Base-by-base conservation (phyloP, 257 asterid genomes). In the Nicotiana benthamiana region DNA sequence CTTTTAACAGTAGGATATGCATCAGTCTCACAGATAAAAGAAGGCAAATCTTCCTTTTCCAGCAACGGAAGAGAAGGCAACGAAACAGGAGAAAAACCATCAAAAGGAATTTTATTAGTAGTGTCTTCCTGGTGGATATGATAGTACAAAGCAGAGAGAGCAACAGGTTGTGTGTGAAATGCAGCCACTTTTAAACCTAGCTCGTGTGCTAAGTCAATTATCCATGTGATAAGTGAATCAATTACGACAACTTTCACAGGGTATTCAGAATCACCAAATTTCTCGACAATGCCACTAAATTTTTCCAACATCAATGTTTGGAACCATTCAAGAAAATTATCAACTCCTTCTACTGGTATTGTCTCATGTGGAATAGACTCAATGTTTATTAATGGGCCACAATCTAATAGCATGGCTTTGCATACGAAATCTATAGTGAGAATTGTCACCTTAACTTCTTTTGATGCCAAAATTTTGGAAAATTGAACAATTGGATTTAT, bases 401-500 rank as follows among this genome's bases (percentile, higher is more conserved):
- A 48, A 6, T 70, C 66, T 3, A 75, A 22, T 1, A 36, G 83
- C 1, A 86, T 84, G 1, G 74, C 57, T 0, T 75, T 28, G 36
- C 30, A 68, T 2, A 86, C 13, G 0, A 18, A 8, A 1, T 76
- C 15, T 26, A 87, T 80, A 4, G 84, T 80, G 80, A 89, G 10
- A 5, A 91, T 36, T n/a, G 89, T 86, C 27, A 87, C 34, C 3
- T 0, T 57, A 0, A 88, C n/a, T 4, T 88, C 90, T 61, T 74
- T 85, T 4, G 91, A 88, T 72, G 86, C 88, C 53, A 91, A 59
- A 32, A 64, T 84, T 13, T 89, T 91, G 24, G 91, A 86, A 11
- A 91, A 83, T 15, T 87, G 89, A 17, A 91, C 53, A 20, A 86
- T 34, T 0, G 92, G 96, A 22, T 89, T 91, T 11, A 87, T 68